Conservation (phyloP, 148 eudicot genomes). For the Chenopodium formosanum region DNA sequence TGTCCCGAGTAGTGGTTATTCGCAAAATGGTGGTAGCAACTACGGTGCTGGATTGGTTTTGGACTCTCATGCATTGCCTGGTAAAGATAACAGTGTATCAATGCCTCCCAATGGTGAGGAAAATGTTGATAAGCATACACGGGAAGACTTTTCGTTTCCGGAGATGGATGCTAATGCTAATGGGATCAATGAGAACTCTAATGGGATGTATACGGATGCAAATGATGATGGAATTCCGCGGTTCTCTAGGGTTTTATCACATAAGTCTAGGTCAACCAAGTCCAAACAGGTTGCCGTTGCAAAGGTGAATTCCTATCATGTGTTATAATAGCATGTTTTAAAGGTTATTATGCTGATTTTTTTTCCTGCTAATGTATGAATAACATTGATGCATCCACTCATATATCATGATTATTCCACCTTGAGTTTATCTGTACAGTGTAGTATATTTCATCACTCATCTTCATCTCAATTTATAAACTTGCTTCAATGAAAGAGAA, state of each 20-base stretch:
- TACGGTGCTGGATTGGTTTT: constrained; percentile 43
- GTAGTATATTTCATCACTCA: background rate
- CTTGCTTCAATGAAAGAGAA: background rate
- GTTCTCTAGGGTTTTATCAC: constrained; percentile 60
- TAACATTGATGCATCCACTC: constrained; percentile 1
- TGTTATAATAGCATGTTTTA: background rate
- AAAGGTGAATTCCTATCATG: constrained; percentile 53
- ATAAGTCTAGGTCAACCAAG: constrained; percentile 69
- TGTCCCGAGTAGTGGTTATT: constrained; percentile 42
- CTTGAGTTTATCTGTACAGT: background rate
- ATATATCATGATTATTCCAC: background rate
- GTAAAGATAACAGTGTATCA: constrained; percentile 30
- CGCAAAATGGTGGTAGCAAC: constrained; percentile 55
- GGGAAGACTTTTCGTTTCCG: constrained; percentile 69
- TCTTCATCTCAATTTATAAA: background rate
- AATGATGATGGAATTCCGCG: constrained; percentile 82
- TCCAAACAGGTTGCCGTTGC: constrained; percentile 81
- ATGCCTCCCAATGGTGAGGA: constrained; percentile 32
- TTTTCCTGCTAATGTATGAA: background rate
- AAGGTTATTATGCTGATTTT: background rate
- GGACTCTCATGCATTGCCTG: constrained; percentile 43
- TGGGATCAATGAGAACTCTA: constrained; percentile 27
- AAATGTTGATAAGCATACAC: constrained; percentile 36
- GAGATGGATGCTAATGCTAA: constrained; percentile 36
- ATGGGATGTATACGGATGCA: constrained; percentile 39